These are phyloP conservation scores for Capsella bursapastoris DNA, from an alignment of 345 rosid genomes.

Conservation along the genomic window DNA sequence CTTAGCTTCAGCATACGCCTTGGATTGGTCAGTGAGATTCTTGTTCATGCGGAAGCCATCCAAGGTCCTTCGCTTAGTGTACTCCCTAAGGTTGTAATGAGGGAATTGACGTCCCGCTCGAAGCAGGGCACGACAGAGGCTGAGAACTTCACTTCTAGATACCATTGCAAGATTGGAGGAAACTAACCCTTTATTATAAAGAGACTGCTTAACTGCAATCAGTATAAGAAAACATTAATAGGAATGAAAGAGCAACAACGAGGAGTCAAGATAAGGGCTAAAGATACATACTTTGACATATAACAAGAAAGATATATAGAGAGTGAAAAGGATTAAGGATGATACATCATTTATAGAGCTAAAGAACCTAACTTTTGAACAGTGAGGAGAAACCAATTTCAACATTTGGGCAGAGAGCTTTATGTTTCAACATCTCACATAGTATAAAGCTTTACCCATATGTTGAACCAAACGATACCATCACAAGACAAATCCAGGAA, in stretches of 20 bases:
- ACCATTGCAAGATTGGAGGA: conserved; percentile 30
- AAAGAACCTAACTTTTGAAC: neutral
- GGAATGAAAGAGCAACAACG: neutral
- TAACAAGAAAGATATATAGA: neutral
- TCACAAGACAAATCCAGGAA: too few species aligned
- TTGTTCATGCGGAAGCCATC: conserved; percentile 72
- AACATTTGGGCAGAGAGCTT: too few species aligned
- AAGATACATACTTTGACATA: conserved; percentile 6
- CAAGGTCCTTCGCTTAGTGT: conserved; percentile 69
- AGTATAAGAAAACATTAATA: neutral
- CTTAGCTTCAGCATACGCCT: conserved; percentile 60
- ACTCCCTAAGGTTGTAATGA: conserved; percentile 86
- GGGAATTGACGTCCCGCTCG: conserved; percentile 68
- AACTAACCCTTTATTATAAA: neutral
- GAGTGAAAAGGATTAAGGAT: conserved; percentile 15
- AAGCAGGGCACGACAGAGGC: conserved; percentile 70
- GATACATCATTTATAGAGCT: neutral
- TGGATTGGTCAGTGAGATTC: conserved; percentile 55
- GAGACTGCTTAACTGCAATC: conserved; percentile 23
- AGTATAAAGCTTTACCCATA: too few species aligned
- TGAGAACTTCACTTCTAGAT: conserved; percentile 51
- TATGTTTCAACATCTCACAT: too few species aligned
- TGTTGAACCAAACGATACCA: too few species aligned
- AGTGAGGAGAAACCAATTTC: neutral
- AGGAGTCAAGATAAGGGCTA: conserved; percentile 9